Base-by-base conservation (phyloP, 179 eudicot genomes). In the Camellia oleifera region DNA sequence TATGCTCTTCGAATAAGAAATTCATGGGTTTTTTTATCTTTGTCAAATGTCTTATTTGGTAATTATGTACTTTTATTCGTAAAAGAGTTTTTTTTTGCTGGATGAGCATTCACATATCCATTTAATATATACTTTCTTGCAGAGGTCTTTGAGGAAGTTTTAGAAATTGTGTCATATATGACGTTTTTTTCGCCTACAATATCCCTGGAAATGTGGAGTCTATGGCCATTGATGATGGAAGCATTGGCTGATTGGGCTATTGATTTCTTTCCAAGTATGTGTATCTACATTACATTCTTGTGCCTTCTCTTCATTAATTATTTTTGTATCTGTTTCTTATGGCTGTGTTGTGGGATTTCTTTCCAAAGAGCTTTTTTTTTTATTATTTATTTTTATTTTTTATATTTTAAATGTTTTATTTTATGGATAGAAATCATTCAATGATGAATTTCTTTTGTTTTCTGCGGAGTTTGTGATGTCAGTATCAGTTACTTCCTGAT, bases 141-240 rank as follows among this genome's bases (percentile, higher is more conserved):
- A 97, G 99, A 97, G 98, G 97, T 97, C 63, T 94, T 90, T 86
- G 99, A 97, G 85, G 99, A 97, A 84, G 97, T 97, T 70, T 81
- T 97, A 89, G 99, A 97, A 88, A 97, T 97, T 76, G 97, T 93
- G 66, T 97, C 99, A 67, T 94, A 97, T 79, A 97, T 94, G 97
- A 97, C 99, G 1, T 97, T 94, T 82, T 97, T 91, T 83, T 94
- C 98, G 66, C 99, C 99, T 11, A 88, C 92, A 1, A 90, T 97
- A 81, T 97, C 98, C 72, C 71, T 92, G 89, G 97, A 97, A 56
- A 92, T 97, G 98, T 97, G 99, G 99, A 93, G 91, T 82, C 95
- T 97, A 54, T 97, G 99, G 99, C 99, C 99, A 54, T 86, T 94
- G 84, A 87, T 97, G 99, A 88, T 90, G 83, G 99, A 97, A 77